These are phyloP conservation scores for Phytophthora litchii DNA, from an alignment of 352 stramenopile genomes.

Conservation along the genomic window DNA sequence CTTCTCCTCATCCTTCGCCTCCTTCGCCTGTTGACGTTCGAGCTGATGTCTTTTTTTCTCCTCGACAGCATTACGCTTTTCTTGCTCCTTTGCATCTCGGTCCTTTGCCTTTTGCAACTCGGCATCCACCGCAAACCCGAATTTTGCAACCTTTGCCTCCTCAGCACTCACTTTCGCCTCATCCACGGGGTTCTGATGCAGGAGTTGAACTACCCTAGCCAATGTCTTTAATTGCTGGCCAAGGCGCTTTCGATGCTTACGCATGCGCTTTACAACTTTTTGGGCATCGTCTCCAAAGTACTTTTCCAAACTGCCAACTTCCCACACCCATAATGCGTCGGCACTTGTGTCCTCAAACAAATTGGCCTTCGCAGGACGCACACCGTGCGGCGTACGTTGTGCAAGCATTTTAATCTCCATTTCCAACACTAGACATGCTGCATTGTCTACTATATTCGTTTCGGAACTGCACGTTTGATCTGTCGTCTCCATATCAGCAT, in stretches of 20 bases:
- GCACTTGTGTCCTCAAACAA: constrained; percentile 81
- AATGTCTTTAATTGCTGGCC: constrained; percentile 77
- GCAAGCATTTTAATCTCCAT: constrained; percentile 91
- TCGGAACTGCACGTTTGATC: constrained; percentile 10
- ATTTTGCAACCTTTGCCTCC: constrained; percentile 83
- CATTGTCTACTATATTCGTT: constrained; percentile 15
- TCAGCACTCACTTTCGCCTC: constrained; percentile 82
- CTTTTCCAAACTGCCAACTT: constrained; percentile 77
- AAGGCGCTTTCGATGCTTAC: constrained; percentile 80
- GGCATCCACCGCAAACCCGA: constrained; percentile 63
- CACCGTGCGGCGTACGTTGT: constrained; percentile 73
- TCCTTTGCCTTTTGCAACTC: constrained; percentile 69
- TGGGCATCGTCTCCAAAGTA: constrained; percentile 72
- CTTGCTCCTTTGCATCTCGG: constrained; percentile 60
- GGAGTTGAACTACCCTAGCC: constrained; percentile 63
- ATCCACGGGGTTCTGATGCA: constrained; percentile 72
- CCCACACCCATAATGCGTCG: constrained; percentile 85
- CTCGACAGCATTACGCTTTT: constrained; percentile 55
- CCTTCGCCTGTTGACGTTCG: constrained; percentile 66
- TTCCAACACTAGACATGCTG: constrained; percentile 52
- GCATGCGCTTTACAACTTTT: constrained; percentile 80
- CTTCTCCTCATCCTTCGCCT: constrained; percentile 74
- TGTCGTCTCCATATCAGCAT: constrained; percentile 7
- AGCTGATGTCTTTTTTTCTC: constrained; percentile 64
- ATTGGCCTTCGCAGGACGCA: constrained; percentile 70